Base-by-base conservation (phyloP, 2,329 filamentous ascomycete species). In the Trichoderma harzianum region DNA sequence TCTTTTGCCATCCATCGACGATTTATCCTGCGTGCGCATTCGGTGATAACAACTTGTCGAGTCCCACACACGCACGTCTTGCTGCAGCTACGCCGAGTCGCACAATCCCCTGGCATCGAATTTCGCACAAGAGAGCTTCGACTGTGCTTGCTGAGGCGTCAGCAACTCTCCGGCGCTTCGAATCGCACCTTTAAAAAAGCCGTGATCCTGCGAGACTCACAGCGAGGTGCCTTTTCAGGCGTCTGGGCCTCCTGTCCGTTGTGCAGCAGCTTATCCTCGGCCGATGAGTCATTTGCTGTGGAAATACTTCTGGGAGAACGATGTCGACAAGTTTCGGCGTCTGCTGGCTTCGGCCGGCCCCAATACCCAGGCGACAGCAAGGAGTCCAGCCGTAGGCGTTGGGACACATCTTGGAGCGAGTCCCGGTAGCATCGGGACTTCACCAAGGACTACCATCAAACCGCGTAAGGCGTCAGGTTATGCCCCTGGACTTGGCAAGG, bases 271-370 rank as follows among this genome's bases (percentile, higher is more conserved):
- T 39, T 53, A 76, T 73, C 78, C 18, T 72, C 76, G 75, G 78
- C 81, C 90, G 90, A 96, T 98, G 95, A 98, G 93, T 91, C 92
- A 94, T 86, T 89, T 92, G 89, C 90, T 99, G 83, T 98, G 95
- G 95, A 95, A 94, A 88, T 93, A 90, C 82, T 98, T 95, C 82
- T 92, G 97, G 87, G 92, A 98, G 90, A 93, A 98, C 88, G 94
- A 99, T 90, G 92, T 97, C 90, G 95, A 97, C 82, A 90, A 86
- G 80, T 98, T 99, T 88, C 92, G 93, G 85, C 92, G 92, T 86
- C 89, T 97, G 80, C 88, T 99, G 88, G 91, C 91, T 79, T 90
- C 89, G 82, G 87, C 91, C 83, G 86, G 87, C 79, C 87, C 87
- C 81, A 87, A 84, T 79, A 79, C 86, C 74, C 88, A 89, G 77